Conservation (phyloP, 805 yeast genomes). For the Monosporozyma yasuniensis region DNA sequence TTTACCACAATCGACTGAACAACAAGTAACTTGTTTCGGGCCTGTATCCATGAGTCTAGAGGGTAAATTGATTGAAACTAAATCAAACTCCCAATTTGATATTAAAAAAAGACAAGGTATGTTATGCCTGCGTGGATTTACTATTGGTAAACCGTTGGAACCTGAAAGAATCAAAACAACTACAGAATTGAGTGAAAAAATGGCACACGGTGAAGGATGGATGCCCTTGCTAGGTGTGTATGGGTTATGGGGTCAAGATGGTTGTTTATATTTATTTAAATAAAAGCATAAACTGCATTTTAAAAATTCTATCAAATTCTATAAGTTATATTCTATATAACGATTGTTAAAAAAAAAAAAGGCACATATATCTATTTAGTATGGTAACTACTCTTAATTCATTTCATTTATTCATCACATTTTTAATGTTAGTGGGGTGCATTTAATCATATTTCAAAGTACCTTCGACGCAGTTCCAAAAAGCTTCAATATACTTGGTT, state of each 20-base stretch:
- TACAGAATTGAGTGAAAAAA: constrained; percentile 23
- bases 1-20: constrained; percentile 27
- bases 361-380: neutral
- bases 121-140: constrained; percentile 54
- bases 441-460: constrained; percentile 34
- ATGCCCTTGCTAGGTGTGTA: constrained; percentile 42
- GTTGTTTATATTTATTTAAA: constrained; percentile 50
- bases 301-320: constrained; percentile 1
- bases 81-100: constrained; percentile 22
- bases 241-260: constrained; percentile 63
- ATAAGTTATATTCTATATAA: neutral
- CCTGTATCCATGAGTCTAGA: constrained; percentile 53
- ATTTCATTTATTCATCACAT: neutral
- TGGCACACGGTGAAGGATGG: constrained; percentile 42
- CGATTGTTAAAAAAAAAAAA: neutral
- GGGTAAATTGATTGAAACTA: constrained; percentile 39
- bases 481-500: constrained; percentile 38
- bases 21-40: constrained; percentile 39
- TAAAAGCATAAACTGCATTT: neutral
- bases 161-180: constrained; percentile 25
- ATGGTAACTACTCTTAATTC: neutral
- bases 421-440: neutral
- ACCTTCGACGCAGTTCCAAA: constrained; percentile 46
- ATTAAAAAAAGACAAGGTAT: constrained; percentile 40
- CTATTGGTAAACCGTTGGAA: constrained; percentile 45